Evolutionary conservation across 106 monocot species (phyloP).

Genomic region (Apostasia shenzhenica): DNA sequence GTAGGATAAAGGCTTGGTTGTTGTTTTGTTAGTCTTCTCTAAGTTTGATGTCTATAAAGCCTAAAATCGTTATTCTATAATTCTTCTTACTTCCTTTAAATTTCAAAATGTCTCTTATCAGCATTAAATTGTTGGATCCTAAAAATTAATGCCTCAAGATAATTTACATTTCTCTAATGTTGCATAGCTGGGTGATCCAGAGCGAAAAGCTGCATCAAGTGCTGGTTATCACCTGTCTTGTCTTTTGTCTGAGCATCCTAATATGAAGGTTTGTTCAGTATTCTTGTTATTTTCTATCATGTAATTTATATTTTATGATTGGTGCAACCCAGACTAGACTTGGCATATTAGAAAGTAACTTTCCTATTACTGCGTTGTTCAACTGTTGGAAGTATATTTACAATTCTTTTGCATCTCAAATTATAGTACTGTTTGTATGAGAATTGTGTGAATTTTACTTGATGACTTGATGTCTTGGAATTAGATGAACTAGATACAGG

Average conservation of each 20-base stretch:
- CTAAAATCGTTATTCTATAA: neutral
- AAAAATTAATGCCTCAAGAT: neutral
- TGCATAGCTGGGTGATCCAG: conserved; percentile 74
- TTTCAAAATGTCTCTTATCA: neutral
- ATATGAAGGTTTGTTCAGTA: conserved; percentile 54
- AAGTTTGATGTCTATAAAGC: neutral
- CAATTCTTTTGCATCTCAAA: too few relatives aligned
- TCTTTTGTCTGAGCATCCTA: conserved; percentile 60
- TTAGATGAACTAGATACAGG: too few relatives aligned
- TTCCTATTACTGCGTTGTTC: too few relatives aligned
- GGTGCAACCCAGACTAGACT: too few relatives aligned
- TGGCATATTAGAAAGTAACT: too few relatives aligned
- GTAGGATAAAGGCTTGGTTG: too few relatives aligned
- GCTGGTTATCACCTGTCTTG: conserved; percentile 58
- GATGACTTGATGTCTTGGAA: too few relatives aligned
- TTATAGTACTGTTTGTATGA: too few relatives aligned
- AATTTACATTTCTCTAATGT: conserved; percentile 10
- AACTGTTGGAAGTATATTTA: too few relatives aligned
- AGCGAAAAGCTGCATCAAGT: conserved; percentile 59
- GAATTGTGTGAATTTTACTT: too few relatives aligned
- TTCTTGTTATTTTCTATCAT: neutral
- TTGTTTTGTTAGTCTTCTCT: too few relatives aligned
- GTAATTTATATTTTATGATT: neutral
- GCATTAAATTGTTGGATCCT: neutral
- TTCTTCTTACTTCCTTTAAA: neutral